phyloP scores from a whole-genome alignment of 768 basidiomycete genomes.

The Gautieria morchelliformis region DNA sequence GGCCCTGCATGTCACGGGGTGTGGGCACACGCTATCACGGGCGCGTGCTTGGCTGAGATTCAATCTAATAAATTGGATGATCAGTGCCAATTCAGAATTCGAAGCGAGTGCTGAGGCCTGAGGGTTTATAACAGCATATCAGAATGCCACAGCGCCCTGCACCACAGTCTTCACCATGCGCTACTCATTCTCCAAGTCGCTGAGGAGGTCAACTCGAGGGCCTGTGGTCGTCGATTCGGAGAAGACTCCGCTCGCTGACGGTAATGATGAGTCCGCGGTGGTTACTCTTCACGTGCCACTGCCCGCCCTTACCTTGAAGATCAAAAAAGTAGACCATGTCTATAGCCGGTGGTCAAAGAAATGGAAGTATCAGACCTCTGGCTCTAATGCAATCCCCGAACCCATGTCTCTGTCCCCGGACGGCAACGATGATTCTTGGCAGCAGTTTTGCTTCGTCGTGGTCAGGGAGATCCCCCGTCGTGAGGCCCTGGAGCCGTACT shows the following conservation, averaged over 20 bases:
- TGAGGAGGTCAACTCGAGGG: too few species aligned
- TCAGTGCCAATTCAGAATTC: too few species aligned
- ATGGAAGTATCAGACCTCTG: slow-evolving; percentile 56
- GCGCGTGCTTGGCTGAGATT: too few species aligned
- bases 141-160: too few species aligned
- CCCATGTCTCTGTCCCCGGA: slow-evolving; percentile 29
- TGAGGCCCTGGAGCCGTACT: slow-evolving; percentile 28
- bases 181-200: too few species aligned
- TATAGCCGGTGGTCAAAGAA: slow-evolving; percentile 46
- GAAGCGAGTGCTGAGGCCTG: too few species aligned
- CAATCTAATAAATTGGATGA: too few species aligned
- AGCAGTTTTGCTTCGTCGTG: slow-evolving; percentile 47
- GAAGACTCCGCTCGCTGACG: background rate
- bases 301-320: slow-evolving; percentile 38
- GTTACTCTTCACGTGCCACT: background rate
- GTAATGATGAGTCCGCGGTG: background rate
- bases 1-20: too few species aligned
- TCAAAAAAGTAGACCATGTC: slow-evolving; percentile 53
- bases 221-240: background rate
- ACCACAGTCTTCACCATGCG: too few species aligned
- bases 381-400: slow-evolving; percentile 43
- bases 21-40: too few species aligned
- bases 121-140: too few species aligned
- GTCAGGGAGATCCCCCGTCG: slow-evolving; percentile 39
- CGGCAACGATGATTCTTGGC: slow-evolving; percentile 44